phyloP scores from a whole-genome alignment of 108 stramenopile genomes.

The Nitzschia inconspicua region DNA sequence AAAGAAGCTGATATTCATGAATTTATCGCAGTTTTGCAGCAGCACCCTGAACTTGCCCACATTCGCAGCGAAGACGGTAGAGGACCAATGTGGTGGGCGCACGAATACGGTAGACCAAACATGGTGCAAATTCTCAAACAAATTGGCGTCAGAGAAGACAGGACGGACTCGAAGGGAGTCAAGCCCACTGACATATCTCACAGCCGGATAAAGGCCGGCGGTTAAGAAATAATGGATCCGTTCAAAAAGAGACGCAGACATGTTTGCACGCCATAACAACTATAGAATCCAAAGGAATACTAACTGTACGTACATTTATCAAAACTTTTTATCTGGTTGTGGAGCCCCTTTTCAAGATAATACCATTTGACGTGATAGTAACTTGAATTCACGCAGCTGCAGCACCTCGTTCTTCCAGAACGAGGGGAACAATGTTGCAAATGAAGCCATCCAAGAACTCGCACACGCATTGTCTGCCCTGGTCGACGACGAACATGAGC shows the following conservation, averaged over 20 bases:
- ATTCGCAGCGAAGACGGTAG: constrained; percentile 58
- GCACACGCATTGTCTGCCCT: neutral
- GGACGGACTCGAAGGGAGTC: constrained; percentile 67
- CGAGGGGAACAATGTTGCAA: neutral
- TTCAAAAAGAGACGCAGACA: too few relatives aligned
- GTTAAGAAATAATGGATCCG: too few relatives aligned
- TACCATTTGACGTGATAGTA: neutral
- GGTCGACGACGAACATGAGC: neutral
- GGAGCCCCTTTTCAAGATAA: too few relatives aligned
- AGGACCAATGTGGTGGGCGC: constrained; percentile 87
- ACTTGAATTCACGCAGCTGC: neutral
- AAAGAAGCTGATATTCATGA: constrained; percentile 33
- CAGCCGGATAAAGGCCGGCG: neutral
- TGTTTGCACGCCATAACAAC: too few relatives aligned
- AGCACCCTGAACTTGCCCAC: constrained; percentile 57
- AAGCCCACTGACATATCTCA: constrained; percentile 49
- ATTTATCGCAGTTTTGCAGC: constrained; percentile 34
- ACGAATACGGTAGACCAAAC: constrained; percentile 59
- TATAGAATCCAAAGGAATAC: too few relatives aligned
- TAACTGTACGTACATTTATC: too few relatives aligned
- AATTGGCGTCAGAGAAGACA: constrained; percentile 61
- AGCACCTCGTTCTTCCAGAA: neutral
- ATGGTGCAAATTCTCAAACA: constrained; percentile 65
- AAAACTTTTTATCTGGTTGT: too few relatives aligned
- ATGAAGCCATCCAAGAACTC: neutral